Base-by-base conservation (phyloP, 1,284 basidiomycete genomes). In the Ceratobasidium sp. region DNA sequence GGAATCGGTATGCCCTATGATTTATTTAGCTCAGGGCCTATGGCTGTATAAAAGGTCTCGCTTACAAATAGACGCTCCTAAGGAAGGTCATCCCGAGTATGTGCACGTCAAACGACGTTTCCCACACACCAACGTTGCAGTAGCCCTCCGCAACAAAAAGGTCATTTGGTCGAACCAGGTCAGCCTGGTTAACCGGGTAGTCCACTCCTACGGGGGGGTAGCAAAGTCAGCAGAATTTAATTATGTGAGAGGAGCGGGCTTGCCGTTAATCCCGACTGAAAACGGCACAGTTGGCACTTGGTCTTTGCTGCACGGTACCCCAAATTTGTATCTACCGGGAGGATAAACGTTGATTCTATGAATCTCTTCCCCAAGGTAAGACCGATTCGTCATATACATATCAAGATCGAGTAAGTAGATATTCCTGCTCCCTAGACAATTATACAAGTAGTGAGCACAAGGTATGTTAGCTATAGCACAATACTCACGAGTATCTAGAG, bases 361-460 rank as follows among this genome's bases (percentile, higher is more conserved):
- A 16, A 58, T 32, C 32, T 70, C 32, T n/a, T 52, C 54, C 7
- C 66, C 66, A 35, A 58, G n/a, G 14, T 46, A 41, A 14, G 54
- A 32, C 1, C 18, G 11, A 43, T 70, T 70, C 66, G 49, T 58
- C 32, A 57, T 57, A 23, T 43, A 70, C 43, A 58, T 41, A 23
- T 44, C 54, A 13, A 70, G 52, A 18, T 70, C 66, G 6, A 41
- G 66, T 26, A 70, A 14, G 28, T 70, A 70, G 28, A 70, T 70
- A 28, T 70, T 70, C 26, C 49, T 70, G 66, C 66, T 70, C 41
- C 57, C 66, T 70, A n/a, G n/a, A n/a, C n/a, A n/a, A n/a, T n/a
- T n/a, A n/a, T n/a, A n/a, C n/a, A n/a, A n/a, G n/a, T n/a, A n/a
- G n/a, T n/a, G n/a, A n/a, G n/a, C n/a, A n/a, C n/a, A n/a, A n/a